Conservation (phyloP, 768 basidiomycete species). For the Paxillus involutus region DNA sequence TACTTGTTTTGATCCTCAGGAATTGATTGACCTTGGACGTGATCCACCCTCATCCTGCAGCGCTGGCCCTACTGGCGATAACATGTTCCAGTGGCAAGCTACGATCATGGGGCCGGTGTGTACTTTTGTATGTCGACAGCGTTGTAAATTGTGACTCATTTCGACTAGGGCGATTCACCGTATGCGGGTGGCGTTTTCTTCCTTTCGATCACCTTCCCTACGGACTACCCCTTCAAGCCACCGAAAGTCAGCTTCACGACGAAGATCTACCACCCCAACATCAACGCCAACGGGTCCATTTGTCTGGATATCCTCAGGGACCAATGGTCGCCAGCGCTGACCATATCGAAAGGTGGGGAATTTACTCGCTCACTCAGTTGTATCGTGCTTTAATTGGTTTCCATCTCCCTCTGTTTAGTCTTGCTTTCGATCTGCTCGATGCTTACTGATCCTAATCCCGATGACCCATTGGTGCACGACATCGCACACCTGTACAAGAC, state of each 20-base stretch:
- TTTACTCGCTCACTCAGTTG: not conserved
- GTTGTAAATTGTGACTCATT: slow-evolving; percentile 21
- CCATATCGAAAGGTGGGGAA: slow-evolving; percentile 91
- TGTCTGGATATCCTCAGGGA: slow-evolving; percentile 98
- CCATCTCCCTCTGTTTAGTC: slow-evolving; percentile 46
- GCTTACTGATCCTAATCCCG: slow-evolving; percentile 99
- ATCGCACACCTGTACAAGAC: slow-evolving; percentile 99
- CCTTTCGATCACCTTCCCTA: slow-evolving; percentile 90
- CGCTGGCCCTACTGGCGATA: slow-evolving; percentile 95
- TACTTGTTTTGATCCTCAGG: slow-evolving; percentile 47
- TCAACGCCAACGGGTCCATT: slow-evolving; percentile 99
- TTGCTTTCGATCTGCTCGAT: slow-evolving; percentile 98
- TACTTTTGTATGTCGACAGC: slow-evolving; percentile 12
- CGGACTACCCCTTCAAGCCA: slow-evolving; percentile 99
- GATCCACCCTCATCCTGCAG: slow-evolving; percentile 99
- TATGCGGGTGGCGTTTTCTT: slow-evolving; percentile 99
- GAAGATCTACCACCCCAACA: slow-evolving; percentile 99
- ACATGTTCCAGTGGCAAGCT: slow-evolving; percentile 99
- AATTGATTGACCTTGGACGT: slow-evolving; percentile 98
- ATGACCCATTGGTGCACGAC: slow-evolving; percentile 98
- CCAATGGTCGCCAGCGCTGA: slow-evolving; percentile 98
- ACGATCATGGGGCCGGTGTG: slow-evolving; percentile 99
- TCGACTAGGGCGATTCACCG: slow-evolving; percentile 85
- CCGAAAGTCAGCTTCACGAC: slow-evolving; percentile 99
- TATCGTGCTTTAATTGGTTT: slow-evolving; percentile 1